Base-by-base conservation (phyloP, 163 green algal species). In the Trebouxiophyceae sp. region DNA sequence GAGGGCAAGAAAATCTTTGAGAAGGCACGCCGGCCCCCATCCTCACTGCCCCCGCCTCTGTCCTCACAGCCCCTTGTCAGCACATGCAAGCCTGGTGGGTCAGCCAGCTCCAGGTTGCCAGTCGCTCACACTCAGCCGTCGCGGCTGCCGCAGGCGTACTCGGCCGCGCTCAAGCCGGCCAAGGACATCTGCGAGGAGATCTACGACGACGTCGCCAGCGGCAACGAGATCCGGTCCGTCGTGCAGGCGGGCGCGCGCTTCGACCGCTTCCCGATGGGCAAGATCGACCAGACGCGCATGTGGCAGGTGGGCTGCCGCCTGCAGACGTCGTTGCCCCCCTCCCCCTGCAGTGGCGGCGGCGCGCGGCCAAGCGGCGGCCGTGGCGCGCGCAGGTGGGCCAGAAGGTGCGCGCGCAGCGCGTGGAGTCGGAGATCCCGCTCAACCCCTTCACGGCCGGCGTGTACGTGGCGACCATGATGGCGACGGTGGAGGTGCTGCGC, bases 391-490 rank as follows among this genome's bases (percentile, higher is more conserved):
- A 82, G 66, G 74, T 84, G n/a, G 78, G 80, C 39, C 66, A 86
- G 68, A 74, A 86, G 56, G 94, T 99, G 72, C 86, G 94, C 58
- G 87, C 88, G 6, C 71, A 84, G 61, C 84, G 94, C 44, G 85
- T 85, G 45, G 86, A 95, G 75, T 65, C 74, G 7, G 77, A 96
- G 55, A 96, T 97, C 69, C 94, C 94, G 2, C 75, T 99, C 60
- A 95, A 99, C 83, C 91, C 94, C 69, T 98, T 98, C 85, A 99
- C 94, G 33, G 94, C 94, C 23, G 94, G 94, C 60, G 91, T 97
- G 39, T 99, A 99, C 82, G 80, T 95, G 46, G 94, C 94, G 34
- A 90, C 79, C 68, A 99, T 99, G 94, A 98, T 99, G 93, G 91
- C 94, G 24, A 97, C 91, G 30, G 76, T 96, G 2, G 71, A 92